A percentile compares a stretch with the other conserved stretches of the same genome.
Conservation (phyloP, 306 rosid species). For the Rosa multiflora region DNA sequence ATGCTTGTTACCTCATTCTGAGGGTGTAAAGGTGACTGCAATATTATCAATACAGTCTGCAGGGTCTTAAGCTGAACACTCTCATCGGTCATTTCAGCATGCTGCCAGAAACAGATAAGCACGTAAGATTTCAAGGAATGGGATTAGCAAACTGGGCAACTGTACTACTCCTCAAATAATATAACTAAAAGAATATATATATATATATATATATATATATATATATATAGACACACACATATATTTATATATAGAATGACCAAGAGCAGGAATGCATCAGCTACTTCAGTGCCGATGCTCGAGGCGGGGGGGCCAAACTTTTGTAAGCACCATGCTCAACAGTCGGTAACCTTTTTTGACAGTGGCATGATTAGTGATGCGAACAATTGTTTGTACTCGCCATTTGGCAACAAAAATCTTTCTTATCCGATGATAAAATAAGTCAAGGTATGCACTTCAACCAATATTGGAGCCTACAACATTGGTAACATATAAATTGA, state of each 20-base stretch:
- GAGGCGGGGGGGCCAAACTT: background rate
- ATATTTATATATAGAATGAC: background rate
- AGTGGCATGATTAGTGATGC: background rate
- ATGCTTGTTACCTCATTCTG: conserved; percentile 69
- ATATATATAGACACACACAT: background rate
- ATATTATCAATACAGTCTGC: conserved; percentile 82
- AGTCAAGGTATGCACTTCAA: background rate
- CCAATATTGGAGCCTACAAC: no score
- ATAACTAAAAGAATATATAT: background rate
- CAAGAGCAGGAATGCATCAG: background rate
- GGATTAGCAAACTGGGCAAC: background rate
- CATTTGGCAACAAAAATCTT: background rate
- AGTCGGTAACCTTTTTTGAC: background rate
- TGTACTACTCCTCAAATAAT: background rate
- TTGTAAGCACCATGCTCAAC: background rate
- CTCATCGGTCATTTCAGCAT: conserved; percentile 92
- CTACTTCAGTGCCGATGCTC: background rate
- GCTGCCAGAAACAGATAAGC: conserved; percentile 52
- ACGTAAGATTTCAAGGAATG: conserved; percentile 19
- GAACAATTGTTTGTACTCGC: background rate
- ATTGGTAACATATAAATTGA: background rate
- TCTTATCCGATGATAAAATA: background rate
- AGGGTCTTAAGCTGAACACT: conserved; percentile 95
- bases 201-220: no score
- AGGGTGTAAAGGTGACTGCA: conserved; percentile 94